Evolutionary conservation across 2,329 filamentous ascomycete species (phyloP).

Genomic region (Lachnum nothofagi): DNA sequence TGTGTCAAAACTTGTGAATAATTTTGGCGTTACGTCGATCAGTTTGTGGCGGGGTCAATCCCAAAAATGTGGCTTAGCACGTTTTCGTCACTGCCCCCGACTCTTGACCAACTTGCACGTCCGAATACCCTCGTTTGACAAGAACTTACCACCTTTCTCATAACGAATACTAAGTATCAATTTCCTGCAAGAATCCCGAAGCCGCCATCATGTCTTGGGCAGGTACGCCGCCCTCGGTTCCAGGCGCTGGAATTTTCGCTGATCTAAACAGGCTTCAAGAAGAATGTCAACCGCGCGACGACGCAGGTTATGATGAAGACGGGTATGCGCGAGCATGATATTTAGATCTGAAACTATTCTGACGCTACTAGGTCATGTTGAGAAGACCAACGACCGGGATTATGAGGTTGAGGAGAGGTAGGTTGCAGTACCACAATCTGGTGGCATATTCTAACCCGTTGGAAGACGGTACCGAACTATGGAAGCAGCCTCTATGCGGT

Average conservation of each 20-base stretch:
- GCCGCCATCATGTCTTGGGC: slow-evolving; percentile 44
- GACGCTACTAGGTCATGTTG: slow-evolving; percentile 68
- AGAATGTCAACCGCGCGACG: slow-evolving; percentile 96
- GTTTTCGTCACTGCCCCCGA: background rate
- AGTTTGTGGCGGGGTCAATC: slow-evolving; percentile 8
- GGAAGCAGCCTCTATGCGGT: slow-evolving; percentile 84
- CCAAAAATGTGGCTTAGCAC: background rate
- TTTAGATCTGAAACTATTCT: slow-evolving; percentile 3
- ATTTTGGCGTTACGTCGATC: background rate
- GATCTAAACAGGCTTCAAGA: slow-evolving; percentile 66
- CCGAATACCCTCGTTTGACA: background rate
- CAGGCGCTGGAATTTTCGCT: slow-evolving; percentile 13
- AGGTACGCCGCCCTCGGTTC: slow-evolving; percentile 32
- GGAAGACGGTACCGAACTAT: slow-evolving; percentile 88
- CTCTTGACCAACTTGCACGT: background rate
- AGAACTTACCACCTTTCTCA: background rate
- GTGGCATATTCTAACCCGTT: background rate
- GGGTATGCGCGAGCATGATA: slow-evolving; percentile 44
- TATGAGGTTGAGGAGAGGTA: slow-evolving; percentile 96
- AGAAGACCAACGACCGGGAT: slow-evolving; percentile 96
- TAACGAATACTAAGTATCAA: background rate
- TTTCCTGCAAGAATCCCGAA: background rate
- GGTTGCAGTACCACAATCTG: background rate
- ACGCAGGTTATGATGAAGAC: slow-evolving; percentile 99
- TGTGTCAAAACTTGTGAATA: background rate